phyloP scores from a whole-genome alignment of 208 protist genomes.

The Entamoeba dispar region DNA sequence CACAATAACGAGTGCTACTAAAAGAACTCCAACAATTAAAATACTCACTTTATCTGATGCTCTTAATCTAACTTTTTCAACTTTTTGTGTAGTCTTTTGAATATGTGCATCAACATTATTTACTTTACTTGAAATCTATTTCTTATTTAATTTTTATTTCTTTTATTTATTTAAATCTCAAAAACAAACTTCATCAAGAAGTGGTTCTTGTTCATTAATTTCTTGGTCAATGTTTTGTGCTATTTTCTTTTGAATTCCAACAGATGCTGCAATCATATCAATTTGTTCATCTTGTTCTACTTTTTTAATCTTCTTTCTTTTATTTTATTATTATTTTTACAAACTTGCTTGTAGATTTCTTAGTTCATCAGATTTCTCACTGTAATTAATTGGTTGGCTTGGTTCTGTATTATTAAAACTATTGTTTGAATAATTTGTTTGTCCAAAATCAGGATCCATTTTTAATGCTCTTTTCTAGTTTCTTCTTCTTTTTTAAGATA shows the following conservation, averaged over 20 bases:
- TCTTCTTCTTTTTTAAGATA: too few species aligned
- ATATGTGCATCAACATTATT: neutral
- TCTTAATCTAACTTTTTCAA: neutral
- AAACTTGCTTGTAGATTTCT: neutral
- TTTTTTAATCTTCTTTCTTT: neutral
- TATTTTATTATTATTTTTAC: neutral
- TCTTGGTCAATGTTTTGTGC: neutral
- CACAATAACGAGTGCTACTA: neutral
- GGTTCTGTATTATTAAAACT: too few species aligned
- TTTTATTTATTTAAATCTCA: too few species aligned
- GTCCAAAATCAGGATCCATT: too few species aligned
- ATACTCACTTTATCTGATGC: neutral
- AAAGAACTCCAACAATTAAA: neutral
- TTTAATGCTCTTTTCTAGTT: too few species aligned
- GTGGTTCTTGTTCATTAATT: neutral
- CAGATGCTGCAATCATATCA: neutral
- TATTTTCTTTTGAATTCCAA: neutral
- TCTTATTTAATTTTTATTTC: too few species aligned
- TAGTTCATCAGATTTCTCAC: neutral
- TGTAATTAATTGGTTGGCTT: too few species aligned
- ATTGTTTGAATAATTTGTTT: too few species aligned
- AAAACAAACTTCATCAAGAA: neutral
- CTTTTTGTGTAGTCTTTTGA: neutral
- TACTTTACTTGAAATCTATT: neutral
- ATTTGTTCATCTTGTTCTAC: neutral